A percentile compares a stretch with the other conserved stretches of the same genome.
Conservation (phyloP, 1,284 basidiomycete genomes). For the Austroboletus olivaceoglutinosus region DNA sequence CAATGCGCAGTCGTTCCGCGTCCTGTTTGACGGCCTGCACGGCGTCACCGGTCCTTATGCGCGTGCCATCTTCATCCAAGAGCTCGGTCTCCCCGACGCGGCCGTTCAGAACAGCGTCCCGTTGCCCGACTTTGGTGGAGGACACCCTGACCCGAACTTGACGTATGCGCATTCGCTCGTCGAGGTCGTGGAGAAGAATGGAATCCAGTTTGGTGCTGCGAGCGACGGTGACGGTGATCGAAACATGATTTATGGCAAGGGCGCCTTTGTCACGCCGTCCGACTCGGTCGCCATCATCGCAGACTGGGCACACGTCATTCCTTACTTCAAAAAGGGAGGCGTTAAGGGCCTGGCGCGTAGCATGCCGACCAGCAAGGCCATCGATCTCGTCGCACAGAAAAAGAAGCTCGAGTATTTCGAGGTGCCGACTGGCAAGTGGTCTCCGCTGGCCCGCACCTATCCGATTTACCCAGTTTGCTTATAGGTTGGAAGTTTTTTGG, state of each 20-base stretch:
- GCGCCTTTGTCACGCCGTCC: conserved; percentile 96
- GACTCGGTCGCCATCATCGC: conserved; percentile 99
- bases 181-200: conserved; percentile 83
- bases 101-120: conserved; percentile 93
- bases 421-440: conserved; percentile 81
- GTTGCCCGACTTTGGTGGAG: conserved; percentile 93
- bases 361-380: conserved; percentile 97
- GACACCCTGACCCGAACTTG: conserved; percentile 97
- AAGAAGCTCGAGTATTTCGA: conserved; percentile 95
- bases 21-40: conserved; percentile 95
- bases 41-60: conserved; percentile 99
- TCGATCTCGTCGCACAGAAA: conserved; percentile 94
- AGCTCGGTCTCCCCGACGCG: conserved; percentile 76
- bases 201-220: conserved; percentile 93
- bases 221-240: conserved; percentile 97
- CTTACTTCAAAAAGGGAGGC: conserved; percentile 91
- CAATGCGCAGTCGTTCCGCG: conserved; percentile 68
- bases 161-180: conserved; percentile 97
- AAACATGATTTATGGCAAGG: conserved; percentile 99
- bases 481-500: conserved; percentile 99
- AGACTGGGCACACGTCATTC: conserved; percentile 94
- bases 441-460: neutral
- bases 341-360: conserved; percentile 94
- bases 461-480: neutral
- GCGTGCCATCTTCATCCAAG: conserved; percentile 81